Percentiles rank a stretch among this genome's conserved stretches.
phyloP scores from a whole-genome alignment of 2,329 filamentous ascomycete species.

The Arthrocladium fulminans region DNA sequence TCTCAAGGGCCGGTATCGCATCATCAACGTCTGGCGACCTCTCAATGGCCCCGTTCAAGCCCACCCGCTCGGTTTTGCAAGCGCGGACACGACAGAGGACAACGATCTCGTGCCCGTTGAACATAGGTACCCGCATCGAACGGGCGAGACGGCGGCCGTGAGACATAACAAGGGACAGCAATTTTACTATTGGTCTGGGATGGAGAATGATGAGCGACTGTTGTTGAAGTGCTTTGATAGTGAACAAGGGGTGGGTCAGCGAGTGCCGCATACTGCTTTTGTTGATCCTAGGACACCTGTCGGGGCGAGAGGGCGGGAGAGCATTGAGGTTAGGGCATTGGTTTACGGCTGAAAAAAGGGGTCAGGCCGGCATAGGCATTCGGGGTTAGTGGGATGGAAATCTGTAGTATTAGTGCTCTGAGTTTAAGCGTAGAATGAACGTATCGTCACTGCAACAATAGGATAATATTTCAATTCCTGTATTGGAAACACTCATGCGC shows the following conservation, averaged over 20 bases:
- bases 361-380: too few species aligned
- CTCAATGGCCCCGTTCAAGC: slow-evolving; percentile 50
- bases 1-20: slow-evolving; percentile 61
- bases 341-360: slow-evolving; percentile 58
- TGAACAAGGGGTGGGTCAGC: slow-evolving; percentile 38
- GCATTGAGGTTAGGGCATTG: slow-evolving; percentile 79
- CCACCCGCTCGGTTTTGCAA: slow-evolving; percentile 50
- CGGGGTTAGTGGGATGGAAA: too few species aligned
- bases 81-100: slow-evolving; percentile 46
- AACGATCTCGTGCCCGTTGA: slow-evolving; percentile 62
- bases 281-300: slow-evolving; percentile 61
- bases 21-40: slow-evolving; percentile 81
- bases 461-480: neutral
- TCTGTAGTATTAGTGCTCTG: too few species aligned
- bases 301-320: slow-evolving; percentile 66
- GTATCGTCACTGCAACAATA: too few species aligned
- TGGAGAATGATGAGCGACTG: slow-evolving; percentile 63
- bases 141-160: slow-evolving; percentile 66
- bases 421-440: too few species aligned
- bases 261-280: slow-evolving; percentile 68
- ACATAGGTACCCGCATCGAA: slow-evolving; percentile 62
- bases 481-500: neutral
- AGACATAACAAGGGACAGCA: slow-evolving; percentile 51
- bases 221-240: slow-evolving; percentile 73
- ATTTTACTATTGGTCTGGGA: slow-evolving; percentile 75